Evolutionary conservation across 2,329 filamentous ascomycete genomes (phyloP).

Genomic region (Hypoxylon sp.): DNA sequence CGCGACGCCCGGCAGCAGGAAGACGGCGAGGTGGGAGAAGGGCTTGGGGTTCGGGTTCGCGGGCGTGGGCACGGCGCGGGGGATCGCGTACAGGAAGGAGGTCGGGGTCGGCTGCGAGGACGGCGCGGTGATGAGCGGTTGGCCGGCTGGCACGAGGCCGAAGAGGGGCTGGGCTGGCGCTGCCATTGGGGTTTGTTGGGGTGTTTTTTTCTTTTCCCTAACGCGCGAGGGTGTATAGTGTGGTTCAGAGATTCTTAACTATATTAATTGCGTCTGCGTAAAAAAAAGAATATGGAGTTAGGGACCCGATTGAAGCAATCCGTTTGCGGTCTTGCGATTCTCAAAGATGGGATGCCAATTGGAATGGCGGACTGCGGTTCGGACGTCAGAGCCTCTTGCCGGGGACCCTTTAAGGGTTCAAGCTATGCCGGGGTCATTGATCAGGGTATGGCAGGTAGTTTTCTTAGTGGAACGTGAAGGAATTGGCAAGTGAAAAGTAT

Average conservation of each 20-base stretch:
- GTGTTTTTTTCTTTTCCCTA: no score
- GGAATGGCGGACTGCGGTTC: background rate
- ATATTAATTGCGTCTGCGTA: background rate
- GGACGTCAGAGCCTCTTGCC: background rate
- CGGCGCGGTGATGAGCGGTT: conserved; percentile 67
- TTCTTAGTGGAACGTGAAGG: conserved; percentile 7
- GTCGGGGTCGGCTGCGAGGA: conserved; percentile 58
- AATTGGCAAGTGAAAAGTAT: background rate
- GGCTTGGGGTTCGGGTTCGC: conserved; percentile 53
- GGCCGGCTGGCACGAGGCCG: conserved; percentile 71
- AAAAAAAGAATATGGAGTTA: background rate
- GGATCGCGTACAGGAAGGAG: conserved; percentile 66
- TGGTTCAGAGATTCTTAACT: no score
- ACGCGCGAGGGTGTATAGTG: no score
- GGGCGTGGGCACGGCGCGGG: conserved; percentile 53
- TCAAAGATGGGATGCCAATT: background rate
- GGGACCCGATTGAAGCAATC: background rate
- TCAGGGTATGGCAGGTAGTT: background rate
- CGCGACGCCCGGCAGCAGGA: conserved; percentile 82
- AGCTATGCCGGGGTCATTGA: background rate
- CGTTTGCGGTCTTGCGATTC: background rate
- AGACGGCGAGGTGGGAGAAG: conserved; percentile 88
- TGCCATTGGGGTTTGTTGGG: background rate
- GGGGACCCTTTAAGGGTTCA: background rate
- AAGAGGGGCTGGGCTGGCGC: conserved; percentile 60